phyloP scores from a whole-genome alignment of 805 yeast genomes.

The Vanderwaltozyma verrucispora region DNA sequence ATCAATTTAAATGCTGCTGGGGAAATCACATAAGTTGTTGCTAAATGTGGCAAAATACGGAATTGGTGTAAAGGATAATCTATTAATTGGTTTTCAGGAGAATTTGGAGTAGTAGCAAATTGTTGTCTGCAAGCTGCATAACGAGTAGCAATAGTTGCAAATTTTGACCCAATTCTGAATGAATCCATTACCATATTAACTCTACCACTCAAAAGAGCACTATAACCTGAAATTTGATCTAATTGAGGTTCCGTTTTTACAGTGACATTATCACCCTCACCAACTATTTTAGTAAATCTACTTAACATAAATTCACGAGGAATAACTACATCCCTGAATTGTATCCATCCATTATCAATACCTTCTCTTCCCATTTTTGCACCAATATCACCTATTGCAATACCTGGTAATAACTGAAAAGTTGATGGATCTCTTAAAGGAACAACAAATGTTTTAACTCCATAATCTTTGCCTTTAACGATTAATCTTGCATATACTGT shows the following conservation, averaged over 20 bases:
- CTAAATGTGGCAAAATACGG: conserved; percentile 75
- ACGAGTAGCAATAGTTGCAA: conserved; percentile 74
- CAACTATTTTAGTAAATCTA: conserved; percentile 62
- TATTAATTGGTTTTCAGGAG: conserved; percentile 51
- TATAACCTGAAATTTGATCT: conserved; percentile 74
- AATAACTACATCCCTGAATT: conserved; percentile 70
- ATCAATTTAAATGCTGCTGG: conserved; percentile 59
- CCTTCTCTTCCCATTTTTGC: conserved; percentile 95
- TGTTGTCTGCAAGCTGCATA: conserved; percentile 88
- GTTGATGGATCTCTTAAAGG: conserved; percentile 65
- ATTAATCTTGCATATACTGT: conserved; percentile 78
- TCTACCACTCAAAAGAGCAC: conserved; percentile 80
- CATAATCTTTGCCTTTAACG: conserved; percentile 76
- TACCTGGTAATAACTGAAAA: conserved; percentile 68
- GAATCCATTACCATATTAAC: conserved; percentile 86
- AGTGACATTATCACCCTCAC: conserved; percentile 43
- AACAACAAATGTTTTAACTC: conserved; percentile 86
- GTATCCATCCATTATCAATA: conserved; percentile 95
- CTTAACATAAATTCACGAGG: conserved; percentile 78
- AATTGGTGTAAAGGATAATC: conserved; percentile 87
- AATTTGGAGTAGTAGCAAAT: conserved; percentile 37
- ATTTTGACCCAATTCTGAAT: conserved; percentile 67
- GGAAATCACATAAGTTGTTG: conserved; percentile 66
- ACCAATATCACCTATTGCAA: conserved; percentile 85
- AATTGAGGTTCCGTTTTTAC: conserved; percentile 49